These are phyloP conservation scores for Claviceps pazoutovae DNA, from an alignment of 2,329 filamentous ascomycete species.

Conservation along the genomic window DNA sequence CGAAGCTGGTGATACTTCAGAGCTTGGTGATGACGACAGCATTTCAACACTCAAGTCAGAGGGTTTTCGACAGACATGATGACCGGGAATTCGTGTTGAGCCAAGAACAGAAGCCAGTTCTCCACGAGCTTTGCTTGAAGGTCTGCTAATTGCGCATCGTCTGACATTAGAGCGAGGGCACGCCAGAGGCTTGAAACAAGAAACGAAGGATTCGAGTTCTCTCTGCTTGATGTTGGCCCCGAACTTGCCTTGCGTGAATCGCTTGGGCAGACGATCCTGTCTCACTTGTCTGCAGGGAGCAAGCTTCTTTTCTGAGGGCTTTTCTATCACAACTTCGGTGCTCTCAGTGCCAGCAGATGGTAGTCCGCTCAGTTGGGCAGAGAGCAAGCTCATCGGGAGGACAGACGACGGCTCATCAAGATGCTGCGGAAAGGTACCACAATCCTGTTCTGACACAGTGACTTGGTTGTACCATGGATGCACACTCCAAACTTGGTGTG, in stretches of 20 bases:
- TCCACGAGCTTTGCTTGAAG: not conserved
- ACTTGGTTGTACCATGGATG: constrained; percentile 4
- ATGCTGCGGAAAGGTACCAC: constrained; percentile 3
- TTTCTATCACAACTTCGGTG: not conserved
- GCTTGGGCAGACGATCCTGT: not conserved
- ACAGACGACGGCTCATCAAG: not conserved
- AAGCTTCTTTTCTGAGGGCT: not conserved
- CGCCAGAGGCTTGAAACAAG: constrained; percentile 1
- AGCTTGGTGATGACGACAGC: not conserved
- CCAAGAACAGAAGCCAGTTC: not conserved
- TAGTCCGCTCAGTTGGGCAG: not conserved
- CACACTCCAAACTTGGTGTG: constrained; percentile 2
- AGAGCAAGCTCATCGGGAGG: not conserved
- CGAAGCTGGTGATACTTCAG: not conserved
- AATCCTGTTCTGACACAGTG: constrained; percentile 2
- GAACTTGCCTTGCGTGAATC: not conserved
- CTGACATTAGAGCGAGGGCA: not conserved
- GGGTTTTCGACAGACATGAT: not conserved
- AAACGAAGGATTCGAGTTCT: not conserved
- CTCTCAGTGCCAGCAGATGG: not conserved
- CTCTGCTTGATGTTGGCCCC: not conserved
- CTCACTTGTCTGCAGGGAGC: not conserved
- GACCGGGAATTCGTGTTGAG: not conserved
- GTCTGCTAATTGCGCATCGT: not conserved
- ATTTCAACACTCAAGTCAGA: not conserved